Conservation (phyloP, 495 filamentous ascomycete species). For the Daldinia grandis region DNA sequence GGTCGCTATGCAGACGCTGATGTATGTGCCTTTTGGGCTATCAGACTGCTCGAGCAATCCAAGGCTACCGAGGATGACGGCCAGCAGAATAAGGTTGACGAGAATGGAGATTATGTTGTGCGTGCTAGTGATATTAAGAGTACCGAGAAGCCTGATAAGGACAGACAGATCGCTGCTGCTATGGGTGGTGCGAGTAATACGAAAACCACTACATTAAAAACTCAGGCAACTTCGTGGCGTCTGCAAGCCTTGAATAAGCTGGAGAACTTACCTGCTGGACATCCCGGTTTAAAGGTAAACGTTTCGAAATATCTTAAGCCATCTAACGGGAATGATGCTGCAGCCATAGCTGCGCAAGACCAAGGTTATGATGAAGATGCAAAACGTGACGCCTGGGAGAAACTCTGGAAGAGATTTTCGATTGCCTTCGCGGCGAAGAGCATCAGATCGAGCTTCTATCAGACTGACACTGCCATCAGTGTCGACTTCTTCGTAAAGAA, state of each 20-base stretch:
- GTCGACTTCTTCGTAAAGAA: conserved; percentile 53
- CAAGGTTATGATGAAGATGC: not conserved
- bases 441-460: conserved; percentile 50
- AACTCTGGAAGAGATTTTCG: conserved; percentile 35
- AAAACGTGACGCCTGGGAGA: conserved; percentile 13
- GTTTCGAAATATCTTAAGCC: conserved; percentile 69
- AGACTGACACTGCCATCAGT: conserved; percentile 48
- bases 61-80: conserved; percentile 52
- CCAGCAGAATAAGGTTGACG: conserved; percentile 51
- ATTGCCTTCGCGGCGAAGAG: conserved; percentile 3
- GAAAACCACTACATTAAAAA: conserved; percentile 6
- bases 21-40: conserved; percentile 73
- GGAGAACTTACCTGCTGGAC: conserved; percentile 69
- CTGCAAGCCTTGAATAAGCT: conserved; percentile 58
- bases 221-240: conserved; percentile 52
- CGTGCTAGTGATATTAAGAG: conserved; percentile 41
- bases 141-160: conserved; percentile 43
- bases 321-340: conserved; percentile 44
- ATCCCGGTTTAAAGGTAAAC: conserved; percentile 65
- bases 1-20: conserved; percentile 79
- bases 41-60: conserved; percentile 60
- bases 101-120: conserved; percentile 51
- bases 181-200: conserved; percentile 13
- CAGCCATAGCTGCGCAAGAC: conserved; percentile 1
- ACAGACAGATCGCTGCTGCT: conserved; percentile 31